Conservation (phyloP, 202 grass and related monocot species). For the Saccharum hybrid region DNA sequence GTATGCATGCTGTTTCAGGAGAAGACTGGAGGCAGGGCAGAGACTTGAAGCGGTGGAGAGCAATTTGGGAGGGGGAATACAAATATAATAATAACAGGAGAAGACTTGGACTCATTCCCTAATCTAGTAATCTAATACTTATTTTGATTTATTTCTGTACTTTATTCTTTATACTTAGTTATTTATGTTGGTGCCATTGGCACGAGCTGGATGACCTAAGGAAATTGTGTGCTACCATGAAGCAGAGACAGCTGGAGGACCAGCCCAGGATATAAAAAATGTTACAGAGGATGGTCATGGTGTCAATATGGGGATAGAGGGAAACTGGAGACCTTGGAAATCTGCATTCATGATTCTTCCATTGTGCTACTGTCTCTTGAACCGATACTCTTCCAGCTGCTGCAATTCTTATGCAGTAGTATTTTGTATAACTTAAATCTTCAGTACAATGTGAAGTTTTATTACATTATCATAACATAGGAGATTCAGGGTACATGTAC, state of each 20-base stretch:
- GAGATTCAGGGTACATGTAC: too few species aligned
- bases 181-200: slow-evolving; percentile 32
- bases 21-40: slow-evolving; percentile 23
- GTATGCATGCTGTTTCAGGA: slow-evolving; percentile 27
- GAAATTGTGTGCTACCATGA: slow-evolving; percentile 50
- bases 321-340: too few species aligned
- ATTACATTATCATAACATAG: too few species aligned
- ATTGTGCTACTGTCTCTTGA: too few species aligned
- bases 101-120: slow-evolving; percentile 50
- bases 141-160: slow-evolving; percentile 45
- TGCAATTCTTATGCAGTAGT: too few species aligned
- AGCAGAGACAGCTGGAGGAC: slow-evolving; percentile 37
- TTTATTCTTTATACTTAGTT: slow-evolving; percentile 35
- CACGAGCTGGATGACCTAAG: slow-evolving; percentile 43
- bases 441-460: too few species aligned
- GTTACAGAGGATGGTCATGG: too few species aligned
- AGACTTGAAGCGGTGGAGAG: slow-evolving; percentile 42
- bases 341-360: too few species aligned
- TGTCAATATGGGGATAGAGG: too few species aligned
- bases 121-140: slow-evolving; percentile 33
- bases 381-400: too few species aligned
- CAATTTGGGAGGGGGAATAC: slow-evolving; percentile 28
- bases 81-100: slow-evolving; percentile 47
- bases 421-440: too few species aligned
- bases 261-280: too few species aligned